phyloP scores from a whole-genome alignment of 2,329 filamentous ascomycete species.

The Parastagonospora avenae region DNA sequence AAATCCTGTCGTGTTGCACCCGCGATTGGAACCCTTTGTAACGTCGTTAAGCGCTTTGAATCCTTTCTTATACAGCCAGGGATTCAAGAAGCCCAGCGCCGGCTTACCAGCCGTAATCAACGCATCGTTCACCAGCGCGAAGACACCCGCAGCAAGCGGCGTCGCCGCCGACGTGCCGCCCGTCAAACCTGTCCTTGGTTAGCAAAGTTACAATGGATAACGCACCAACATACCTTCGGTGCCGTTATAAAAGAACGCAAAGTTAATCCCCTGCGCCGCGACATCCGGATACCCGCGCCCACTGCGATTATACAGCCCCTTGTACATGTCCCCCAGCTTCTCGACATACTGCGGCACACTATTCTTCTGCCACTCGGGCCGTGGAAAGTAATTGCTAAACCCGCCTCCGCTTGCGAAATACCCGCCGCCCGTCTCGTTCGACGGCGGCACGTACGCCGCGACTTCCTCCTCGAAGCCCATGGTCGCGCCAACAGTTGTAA shows the following conservation, averaged over 20 bases:
- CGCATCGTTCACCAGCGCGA: slow-evolving; percentile 68
- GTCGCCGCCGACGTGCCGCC: slow-evolving; percentile 62
- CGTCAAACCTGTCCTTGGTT: slow-evolving; percentile 28
- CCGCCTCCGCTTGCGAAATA: slow-evolving; percentile 60
- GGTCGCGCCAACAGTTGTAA: slow-evolving; percentile 70
- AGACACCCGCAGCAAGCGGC: slow-evolving; percentile 63
- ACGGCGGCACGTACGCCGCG: slow-evolving; percentile 47
- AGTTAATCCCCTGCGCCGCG: slow-evolving; percentile 62
- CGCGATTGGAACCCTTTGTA: slow-evolving; percentile 43
- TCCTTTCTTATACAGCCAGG: slow-evolving; percentile 61
- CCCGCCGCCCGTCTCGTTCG: slow-evolving; percentile 40
- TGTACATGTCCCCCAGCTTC: slow-evolving; percentile 49
- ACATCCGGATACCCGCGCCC: slow-evolving; percentile 69
- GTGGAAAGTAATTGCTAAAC: slow-evolving; percentile 57
- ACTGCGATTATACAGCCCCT: slow-evolving; percentile 56
- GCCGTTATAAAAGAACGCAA: slow-evolving; percentile 51
- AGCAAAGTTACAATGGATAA: background rate
- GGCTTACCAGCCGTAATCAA: slow-evolving; percentile 57
- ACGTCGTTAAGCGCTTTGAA: slow-evolving; percentile 58
- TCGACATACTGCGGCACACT: slow-evolving; percentile 54
- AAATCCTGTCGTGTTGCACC: slow-evolving; percentile 48
- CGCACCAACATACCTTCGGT: slow-evolving; percentile 25
- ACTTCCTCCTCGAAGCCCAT: slow-evolving; percentile 60
- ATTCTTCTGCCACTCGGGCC: slow-evolving; percentile 54
- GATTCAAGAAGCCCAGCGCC: slow-evolving; percentile 64